Percentiles rank a stretch among this genome's conserved stretches.
phyloP scores from a whole-genome alignment of 306 rosid genomes.

The Sesbania bispinosa region DNA sequence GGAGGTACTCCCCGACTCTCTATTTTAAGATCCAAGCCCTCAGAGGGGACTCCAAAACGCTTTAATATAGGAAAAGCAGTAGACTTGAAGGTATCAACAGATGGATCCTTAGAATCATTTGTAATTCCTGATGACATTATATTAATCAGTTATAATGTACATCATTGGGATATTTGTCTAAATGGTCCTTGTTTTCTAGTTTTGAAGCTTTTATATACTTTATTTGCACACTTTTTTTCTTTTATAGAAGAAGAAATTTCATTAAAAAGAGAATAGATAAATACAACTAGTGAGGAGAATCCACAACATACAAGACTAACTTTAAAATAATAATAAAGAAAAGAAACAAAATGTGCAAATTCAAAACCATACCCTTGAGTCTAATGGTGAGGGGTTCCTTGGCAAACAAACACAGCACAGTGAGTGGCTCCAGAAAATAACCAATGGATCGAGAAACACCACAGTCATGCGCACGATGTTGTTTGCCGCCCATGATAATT shows the following conservation, averaged over 20 bases:
- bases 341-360: not conserved
- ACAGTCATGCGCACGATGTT: conserved; percentile 55
- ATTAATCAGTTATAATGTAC: not conserved
- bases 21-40: conserved; percentile 59
- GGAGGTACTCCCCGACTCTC: conserved; percentile 87
- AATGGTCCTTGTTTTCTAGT: conserved; percentile 2
- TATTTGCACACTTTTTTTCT: too few species aligned
- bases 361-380: conserved; percentile 56
- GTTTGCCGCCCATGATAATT: conserved; percentile 72
- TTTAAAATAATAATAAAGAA: not conserved
- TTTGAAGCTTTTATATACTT: conserved; percentile 1
- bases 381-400: conserved; percentile 72
- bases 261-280: not conserved
- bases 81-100: conserved; percentile 72
- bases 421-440: conserved; percentile 74
- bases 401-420: conserved; percentile 66
- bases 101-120: conserved; percentile 80
- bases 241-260: not conserved
- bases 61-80: conserved; percentile 64
- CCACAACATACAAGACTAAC: not conserved
- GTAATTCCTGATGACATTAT: conserved; percentile 62
- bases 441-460: conserved; percentile 73
- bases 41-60: conserved; percentile 81
- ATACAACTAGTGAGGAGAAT: not conserved
- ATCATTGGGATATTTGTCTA: not conserved